Evolutionary conservation across 768 basidiomycete genomes (phyloP).

Genomic region (Mycena crocata): DNA sequence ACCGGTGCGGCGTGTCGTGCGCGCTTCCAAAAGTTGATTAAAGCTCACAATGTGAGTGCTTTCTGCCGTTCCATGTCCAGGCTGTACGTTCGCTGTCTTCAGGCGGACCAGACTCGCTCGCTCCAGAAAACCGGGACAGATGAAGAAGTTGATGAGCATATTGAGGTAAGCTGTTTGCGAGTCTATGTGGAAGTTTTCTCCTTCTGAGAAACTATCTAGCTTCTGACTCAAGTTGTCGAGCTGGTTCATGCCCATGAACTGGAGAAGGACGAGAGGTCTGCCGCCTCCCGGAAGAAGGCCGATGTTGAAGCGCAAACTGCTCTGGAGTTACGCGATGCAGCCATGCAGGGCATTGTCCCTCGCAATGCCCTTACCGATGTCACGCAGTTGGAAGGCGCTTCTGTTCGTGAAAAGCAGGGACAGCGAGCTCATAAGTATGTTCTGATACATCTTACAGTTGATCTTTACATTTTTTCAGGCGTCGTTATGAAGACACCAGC

Average conservation of each 20-base stretch:
- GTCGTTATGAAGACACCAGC: background rate
- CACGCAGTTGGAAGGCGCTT: slow-evolving; percentile 7
- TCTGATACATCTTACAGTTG: background rate
- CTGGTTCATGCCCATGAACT: slow-evolving; percentile 1
- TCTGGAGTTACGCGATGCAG: slow-evolving; percentile 13
- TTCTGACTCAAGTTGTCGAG: slow-evolving; percentile 12
- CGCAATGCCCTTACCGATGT: slow-evolving; percentile 20
- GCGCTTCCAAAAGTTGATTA: slow-evolving; percentile 2
- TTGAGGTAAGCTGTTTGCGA: background rate
- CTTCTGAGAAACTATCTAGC: background rate
- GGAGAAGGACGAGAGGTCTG: slow-evolving; percentile 9
- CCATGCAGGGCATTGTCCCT: slow-evolving; percentile 22
- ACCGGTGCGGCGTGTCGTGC: background rate
- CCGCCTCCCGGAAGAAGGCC: slow-evolving; percentile 9
- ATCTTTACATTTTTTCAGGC: background rate
- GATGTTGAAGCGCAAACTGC: slow-evolving; percentile 16
- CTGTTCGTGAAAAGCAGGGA: slow-evolving; percentile 25
- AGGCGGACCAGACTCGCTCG: slow-evolving; percentile 21
- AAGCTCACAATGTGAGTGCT: background rate
- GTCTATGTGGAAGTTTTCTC: background rate
- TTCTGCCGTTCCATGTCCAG: background rate
- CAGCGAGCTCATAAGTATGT: slow-evolving; percentile 24
- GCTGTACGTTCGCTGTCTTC: background rate
- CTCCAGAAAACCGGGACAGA: slow-evolving; percentile 16
- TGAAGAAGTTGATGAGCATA: slow-evolving; percentile 19